Conservation (phyloP, 2,329 filamentous ascomycete species). For the Alternaria burnsii region DNA sequence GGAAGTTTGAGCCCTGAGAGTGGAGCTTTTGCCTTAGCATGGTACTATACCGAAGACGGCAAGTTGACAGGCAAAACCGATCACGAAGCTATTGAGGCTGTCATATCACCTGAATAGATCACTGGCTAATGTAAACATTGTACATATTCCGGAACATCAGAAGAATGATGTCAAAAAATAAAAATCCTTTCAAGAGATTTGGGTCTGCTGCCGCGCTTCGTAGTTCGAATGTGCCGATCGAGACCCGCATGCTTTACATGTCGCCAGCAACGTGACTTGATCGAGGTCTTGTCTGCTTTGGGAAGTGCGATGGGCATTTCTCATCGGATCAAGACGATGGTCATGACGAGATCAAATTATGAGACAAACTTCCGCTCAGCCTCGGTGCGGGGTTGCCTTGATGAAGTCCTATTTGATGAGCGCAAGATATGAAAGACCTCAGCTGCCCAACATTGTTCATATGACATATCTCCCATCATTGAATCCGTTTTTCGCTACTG, state of each 20-base stretch:
- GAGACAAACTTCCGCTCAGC: neutral
- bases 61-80: neutral
- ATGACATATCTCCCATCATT: neutral
- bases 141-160: neutral
- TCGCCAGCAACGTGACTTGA: neutral
- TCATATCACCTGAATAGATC: neutral
- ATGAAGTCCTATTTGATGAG: too few species aligned
- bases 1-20: neutral
- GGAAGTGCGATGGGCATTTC: neutral
- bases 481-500: neutral
- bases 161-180: neutral
- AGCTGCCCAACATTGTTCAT: neutral
- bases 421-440: too few species aligned
- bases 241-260: neutral
- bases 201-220: neutral
- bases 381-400: too few species aligned
- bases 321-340: neutral
- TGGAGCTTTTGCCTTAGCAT: neutral
- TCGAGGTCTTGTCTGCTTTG: neutral
- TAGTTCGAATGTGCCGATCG: neutral
- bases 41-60: neutral
- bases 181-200: neutral
- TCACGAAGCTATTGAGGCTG: neutral
- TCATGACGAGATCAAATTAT: neutral
- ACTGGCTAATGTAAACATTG: neutral